A percentile compares a stretch with the other conserved stretches of the same genome.
Evolutionary conservation across 2,329 filamentous ascomycete species (phyloP).

Genomic region (Nannizziopsis barbatae): DNA sequence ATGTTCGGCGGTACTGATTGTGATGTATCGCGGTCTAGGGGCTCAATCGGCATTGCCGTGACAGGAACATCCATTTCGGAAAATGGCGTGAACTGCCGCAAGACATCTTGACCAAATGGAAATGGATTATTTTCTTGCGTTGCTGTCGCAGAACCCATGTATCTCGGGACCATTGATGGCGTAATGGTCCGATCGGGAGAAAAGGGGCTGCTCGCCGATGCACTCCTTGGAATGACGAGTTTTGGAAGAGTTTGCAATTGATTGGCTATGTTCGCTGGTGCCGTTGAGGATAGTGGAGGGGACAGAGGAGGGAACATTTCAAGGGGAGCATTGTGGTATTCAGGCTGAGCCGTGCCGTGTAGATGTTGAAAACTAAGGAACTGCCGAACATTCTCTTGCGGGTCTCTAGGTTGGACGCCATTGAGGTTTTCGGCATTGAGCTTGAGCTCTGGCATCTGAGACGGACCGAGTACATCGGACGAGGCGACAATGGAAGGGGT

Average conservation of each 20-base stretch:
- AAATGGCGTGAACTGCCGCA: constrained; percentile 57
- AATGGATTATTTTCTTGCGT: constrained; percentile 42
- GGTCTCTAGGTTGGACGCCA: constrained; percentile 59
- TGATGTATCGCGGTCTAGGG: constrained; percentile 64
- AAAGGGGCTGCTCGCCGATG: constrained; percentile 19
- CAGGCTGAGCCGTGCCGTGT: constrained; percentile 44
- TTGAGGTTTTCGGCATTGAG: constrained; percentile 65
- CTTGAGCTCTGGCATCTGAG: constrained; percentile 49
- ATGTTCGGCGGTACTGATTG: constrained; percentile 93
- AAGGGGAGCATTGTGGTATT: constrained; percentile 47
- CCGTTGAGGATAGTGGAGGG: constrained; percentile 25
- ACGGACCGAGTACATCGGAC: constrained; percentile 74
- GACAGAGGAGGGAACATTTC: constrained; percentile 42
- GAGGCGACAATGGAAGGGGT: constrained; percentile 79
- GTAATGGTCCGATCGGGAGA: constrained; percentile 25
- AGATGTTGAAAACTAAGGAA: constrained; percentile 76
- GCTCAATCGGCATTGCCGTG: constrained; percentile 58
- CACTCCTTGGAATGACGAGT: constrained; percentile 44
- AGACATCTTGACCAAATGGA: constrained; percentile 40
- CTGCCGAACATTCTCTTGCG: constrained; percentile 85
- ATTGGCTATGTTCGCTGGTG: constrained; percentile 35
- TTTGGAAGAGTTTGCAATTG: constrained; percentile 44
- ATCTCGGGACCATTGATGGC: constrained; percentile 19
- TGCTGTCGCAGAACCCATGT: constrained; percentile 22
- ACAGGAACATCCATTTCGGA: constrained; percentile 84